Evolutionary conservation across 2,329 filamentous ascomycete species (phyloP).

Genomic region (Diaporthe destruens): DNA sequence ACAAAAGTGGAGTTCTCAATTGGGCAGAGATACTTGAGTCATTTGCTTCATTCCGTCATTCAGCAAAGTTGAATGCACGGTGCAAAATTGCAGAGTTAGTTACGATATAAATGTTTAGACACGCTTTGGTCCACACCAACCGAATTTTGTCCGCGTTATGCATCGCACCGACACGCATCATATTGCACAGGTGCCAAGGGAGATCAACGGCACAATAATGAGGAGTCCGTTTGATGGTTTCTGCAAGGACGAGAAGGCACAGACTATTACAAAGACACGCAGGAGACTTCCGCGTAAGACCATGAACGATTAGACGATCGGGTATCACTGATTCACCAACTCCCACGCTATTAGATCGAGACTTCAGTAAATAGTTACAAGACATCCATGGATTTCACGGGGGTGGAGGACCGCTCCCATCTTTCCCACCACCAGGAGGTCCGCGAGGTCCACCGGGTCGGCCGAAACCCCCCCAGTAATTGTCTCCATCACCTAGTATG

Average conservation of each 20-base stretch:
- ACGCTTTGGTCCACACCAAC: background rate
- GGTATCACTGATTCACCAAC: constrained; percentile 8
- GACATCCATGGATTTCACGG: background rate
- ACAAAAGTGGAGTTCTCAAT: constrained; percentile 11
- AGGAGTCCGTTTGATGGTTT: no score
- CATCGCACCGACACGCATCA: background rate
- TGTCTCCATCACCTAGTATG: constrained; percentile 31
- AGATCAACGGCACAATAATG: no score
- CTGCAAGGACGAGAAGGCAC: no score
- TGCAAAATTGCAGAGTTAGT: background rate
- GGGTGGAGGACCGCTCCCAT: constrained; percentile 10
- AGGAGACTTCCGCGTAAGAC: background rate
- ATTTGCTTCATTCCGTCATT: constrained; percentile 8
- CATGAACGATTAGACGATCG: background rate
- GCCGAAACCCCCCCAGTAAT: constrained; percentile 41
- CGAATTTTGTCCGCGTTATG: background rate
- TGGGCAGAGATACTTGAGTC: constrained; percentile 21
- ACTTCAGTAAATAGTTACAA: background rate
- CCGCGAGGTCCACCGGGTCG: background rate
- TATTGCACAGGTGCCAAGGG: no score
- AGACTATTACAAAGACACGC: background rate
- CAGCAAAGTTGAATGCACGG: background rate
- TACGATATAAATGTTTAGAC: background rate
- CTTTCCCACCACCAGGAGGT: constrained; percentile 24
- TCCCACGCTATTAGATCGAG: background rate